Percentiles rank a stretch among this genome's conserved stretches.
Conservation (phyloP, 2,329 filamentous ascomycete species). For the Fusarium liriodendri region DNA sequence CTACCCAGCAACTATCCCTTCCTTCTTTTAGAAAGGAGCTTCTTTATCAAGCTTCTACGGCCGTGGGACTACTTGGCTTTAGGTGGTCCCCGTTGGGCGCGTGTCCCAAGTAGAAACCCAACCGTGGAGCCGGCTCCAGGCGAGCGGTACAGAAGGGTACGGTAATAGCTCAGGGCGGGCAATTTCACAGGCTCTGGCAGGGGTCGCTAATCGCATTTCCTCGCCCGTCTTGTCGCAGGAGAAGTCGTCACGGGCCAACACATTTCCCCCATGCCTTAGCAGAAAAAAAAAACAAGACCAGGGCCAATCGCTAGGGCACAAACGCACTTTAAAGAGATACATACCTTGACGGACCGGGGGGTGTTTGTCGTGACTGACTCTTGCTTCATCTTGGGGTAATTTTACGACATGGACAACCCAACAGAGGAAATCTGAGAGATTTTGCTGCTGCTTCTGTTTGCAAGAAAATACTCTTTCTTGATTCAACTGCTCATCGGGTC, state of each 20-base stretch:
- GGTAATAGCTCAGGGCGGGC: slow-evolving; percentile 16
- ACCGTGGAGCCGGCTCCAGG: slow-evolving; percentile 31
- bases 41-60: slow-evolving; percentile 2
- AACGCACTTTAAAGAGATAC: slow-evolving; percentile 18
- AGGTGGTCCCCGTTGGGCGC: slow-evolving; percentile 17
- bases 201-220: slow-evolving; percentile 1
- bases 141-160: background rate
- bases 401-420: slow-evolving; percentile 9
- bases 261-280: slow-evolving; percentile 3
- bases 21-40: background rate
- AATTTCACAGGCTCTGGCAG: slow-evolving; percentile 4
- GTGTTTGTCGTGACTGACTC: slow-evolving; percentile 11
- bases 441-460: background rate
- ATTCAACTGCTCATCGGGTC: background rate
- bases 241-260: slow-evolving; percentile 7
- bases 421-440: background rate
- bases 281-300: slow-evolving; percentile 7
- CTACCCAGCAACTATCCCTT: background rate
- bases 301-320: slow-evolving; percentile 34
- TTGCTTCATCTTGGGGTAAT: slow-evolving; percentile 20
- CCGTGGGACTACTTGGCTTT: background rate
- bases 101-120: slow-evolving; percentile 15
- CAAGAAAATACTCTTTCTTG: too few relatives aligned
- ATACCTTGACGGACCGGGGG: slow-evolving; percentile 11
- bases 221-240: background rate